phyloP scores from a whole-genome alignment of 2,329 filamentous ascomycete species.

The Pestalotiopsis sp. region DNA sequence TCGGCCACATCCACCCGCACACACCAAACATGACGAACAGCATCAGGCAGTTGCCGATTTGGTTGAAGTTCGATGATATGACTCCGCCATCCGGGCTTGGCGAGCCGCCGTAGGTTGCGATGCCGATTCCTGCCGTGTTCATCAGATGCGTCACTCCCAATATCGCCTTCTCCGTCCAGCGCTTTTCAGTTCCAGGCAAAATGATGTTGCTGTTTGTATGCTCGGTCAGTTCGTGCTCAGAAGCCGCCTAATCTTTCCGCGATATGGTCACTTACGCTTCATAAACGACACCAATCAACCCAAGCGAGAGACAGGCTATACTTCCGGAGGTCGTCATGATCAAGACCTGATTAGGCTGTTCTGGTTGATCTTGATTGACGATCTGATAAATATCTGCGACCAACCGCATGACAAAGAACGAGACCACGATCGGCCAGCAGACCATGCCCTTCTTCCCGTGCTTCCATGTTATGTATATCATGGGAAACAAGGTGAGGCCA shows the following conservation, averaged over 20 bases:
- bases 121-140: not conserved
- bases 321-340: not conserved
- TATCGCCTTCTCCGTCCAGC: not conserved
- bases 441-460: not conserved
- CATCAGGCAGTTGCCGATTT: not conserved
- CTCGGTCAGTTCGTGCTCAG: not conserved
- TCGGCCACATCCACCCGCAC: slow-evolving; percentile 1
- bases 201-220: not conserved
- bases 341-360: not conserved
- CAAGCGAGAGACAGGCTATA: not conserved
- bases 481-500: not conserved
- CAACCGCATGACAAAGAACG: not conserved
- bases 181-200: not conserved
- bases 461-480: slow-evolving; percentile 1
- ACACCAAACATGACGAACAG: not conserved
- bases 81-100: not conserved
- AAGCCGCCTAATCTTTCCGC: not conserved
- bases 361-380: not conserved
- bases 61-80: not conserved
- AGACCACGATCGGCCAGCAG: not conserved
- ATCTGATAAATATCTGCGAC: not conserved
- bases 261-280: not conserved
- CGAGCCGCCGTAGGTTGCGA: not conserved
- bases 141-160: not conserved
- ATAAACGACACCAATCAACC: not conserved